Evolutionary conservation across 306 rosid species (phyloP), one percentile per base, ranked within the genome.

Genomic region (Dicorynia guianensis): DNA sequence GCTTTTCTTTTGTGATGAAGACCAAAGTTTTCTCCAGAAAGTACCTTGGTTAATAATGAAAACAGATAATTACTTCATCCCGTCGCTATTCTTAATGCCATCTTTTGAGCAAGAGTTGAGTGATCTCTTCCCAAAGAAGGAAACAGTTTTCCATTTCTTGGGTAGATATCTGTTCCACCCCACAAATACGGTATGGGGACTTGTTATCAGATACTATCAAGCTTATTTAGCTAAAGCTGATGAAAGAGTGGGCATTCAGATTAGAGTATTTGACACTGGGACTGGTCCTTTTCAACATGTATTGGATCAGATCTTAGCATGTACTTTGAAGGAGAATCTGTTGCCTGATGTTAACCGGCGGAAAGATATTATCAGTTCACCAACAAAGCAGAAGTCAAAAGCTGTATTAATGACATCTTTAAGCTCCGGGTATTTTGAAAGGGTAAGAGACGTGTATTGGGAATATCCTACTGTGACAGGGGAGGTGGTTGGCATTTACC

Each of bases 1-100:
- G 83, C 93, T 88, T 76, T 90, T 90, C 91, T 90, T 90, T 73
- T 90, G 96, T 49, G 89, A 86, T 48, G 91, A 88, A 67, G 93
- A 88, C 38, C 96, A 90, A 50, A 17, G 60, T 35, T 82, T 80
- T 65, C 88, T 90, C 48, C 76, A 59, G 63, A 88, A 76, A 49
- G 74, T 81, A 18, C 93, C 96, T 0, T 88, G 93, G 91, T 81
- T 90, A 80, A 52, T 88, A 8, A 52, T 90, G 88, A 90, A 83
- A 81, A 80, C 96, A 25, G 96, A 90, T 69, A 88, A 90, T 64
- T 90, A 90, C 76, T 86, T 90, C 42, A 46, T 80, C 59, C 96
- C 96, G 10, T 86, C 96, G 72, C 83, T 90, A 12, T 90, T 84
- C 83, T 67, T 90, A 67, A 86, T 90, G 67, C 96, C 96, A 13